Base-by-base conservation (phyloP, 257 asterid genomes). In the Datura wrightii region DNA sequence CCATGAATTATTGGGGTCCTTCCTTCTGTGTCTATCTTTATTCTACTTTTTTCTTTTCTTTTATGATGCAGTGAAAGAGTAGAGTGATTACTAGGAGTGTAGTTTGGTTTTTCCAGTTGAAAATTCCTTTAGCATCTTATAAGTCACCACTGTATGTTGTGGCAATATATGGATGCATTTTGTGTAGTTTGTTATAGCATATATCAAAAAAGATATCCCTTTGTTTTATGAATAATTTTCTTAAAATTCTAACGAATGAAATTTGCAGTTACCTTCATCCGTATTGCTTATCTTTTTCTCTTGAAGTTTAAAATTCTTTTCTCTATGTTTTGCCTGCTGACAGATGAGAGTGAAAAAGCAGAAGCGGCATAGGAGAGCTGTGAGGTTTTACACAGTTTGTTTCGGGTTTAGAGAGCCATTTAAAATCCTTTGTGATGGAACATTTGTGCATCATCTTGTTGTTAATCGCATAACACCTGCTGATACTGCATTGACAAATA, bases 391-490 rank as follows among this genome's bases (percentile, higher is more conserved):
- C 93, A 50, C 46, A 31, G 90, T 96, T 85, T 94, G 98, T 89
- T 92, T 88, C 85, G 99, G 99, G 15, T 97, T 95, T 86, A 90
- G 97, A 16, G 95, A 92, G 89, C 99, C 98, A 55, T 95, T 90
- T 88, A 95, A 97, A 88, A 89, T 97, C 91, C 97, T 97, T 1
- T 95, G 97, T 90, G 99, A 95, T 84, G 98, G 99, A 82, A 97
- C 97, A 56, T 96, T 96, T 86, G 95, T 97, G 86, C 95, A 95
- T 92, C 98, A 95, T 87, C 92, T 94, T 59, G 80, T 94, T 18
- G 63, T 70, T 10, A 94, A 94, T 85, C 71, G 85, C 16, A 90
- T 97, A 65, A 92, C 92, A 72, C 98, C 98, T 1, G 98, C 97
- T 83, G 99, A 96, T 89, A 93, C 97, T 67, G 98, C 98, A 15